Evolutionary conservation across 345 rosid genomes (phyloP).

Genomic region (Arabidopsis suecica): DNA sequence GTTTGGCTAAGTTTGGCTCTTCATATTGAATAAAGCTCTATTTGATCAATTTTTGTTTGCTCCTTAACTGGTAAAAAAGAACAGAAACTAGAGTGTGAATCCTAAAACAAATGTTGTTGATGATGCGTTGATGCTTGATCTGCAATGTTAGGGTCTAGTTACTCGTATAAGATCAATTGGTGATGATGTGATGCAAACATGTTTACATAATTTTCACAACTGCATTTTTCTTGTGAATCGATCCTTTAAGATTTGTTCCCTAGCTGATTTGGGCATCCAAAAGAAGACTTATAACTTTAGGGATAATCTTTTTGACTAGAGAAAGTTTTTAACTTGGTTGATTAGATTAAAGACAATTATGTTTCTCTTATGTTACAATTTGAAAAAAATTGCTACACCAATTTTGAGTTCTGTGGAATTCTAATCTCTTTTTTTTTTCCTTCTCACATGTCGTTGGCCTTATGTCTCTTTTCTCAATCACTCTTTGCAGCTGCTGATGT

Average conservation of each 20-base stretch:
- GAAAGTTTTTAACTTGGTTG: background rate
- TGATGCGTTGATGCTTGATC: slow-evolving; percentile 16
- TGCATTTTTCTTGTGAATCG: slow-evolving; percentile 15
- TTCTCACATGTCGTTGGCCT: background rate
- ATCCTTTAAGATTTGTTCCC: background rate
- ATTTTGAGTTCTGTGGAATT: too few relatives aligned
- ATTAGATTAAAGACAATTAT: slow-evolving; percentile 14
- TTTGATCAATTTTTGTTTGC: too few relatives aligned
- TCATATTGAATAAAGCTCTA: background rate
- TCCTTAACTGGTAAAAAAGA: too few relatives aligned
- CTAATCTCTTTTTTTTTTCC: background rate
- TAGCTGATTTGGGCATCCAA: background rate
- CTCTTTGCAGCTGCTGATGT: slow-evolving; percentile 81
- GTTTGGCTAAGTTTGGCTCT: slow-evolving; percentile 10
- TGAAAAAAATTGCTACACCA: background rate
- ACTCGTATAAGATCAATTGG: background rate
- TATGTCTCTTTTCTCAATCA: background rate
- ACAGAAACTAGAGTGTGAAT: too few relatives aligned
- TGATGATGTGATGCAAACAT: background rate
- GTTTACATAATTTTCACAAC: background rate
- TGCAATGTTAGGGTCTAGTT: background rate
- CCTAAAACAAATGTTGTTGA: too few relatives aligned
- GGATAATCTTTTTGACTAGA: background rate
- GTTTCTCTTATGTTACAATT: background rate
- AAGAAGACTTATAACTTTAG: background rate